Base-by-base conservation (phyloP, 148 eudicot species). In the Mesembryanthemum crystallinum region DNA sequence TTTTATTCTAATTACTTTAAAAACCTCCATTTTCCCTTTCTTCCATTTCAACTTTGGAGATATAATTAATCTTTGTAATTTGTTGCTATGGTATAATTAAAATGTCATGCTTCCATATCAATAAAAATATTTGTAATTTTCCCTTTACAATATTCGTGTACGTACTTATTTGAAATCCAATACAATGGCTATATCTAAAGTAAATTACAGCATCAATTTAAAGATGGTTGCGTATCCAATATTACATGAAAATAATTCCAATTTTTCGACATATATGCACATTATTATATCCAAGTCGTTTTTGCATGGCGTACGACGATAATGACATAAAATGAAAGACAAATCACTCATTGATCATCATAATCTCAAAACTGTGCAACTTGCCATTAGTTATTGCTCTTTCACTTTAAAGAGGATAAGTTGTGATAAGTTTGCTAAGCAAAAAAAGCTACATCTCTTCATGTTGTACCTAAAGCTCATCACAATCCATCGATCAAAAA, bases 341-440 rank as follows among this genome's bases (percentile, higher is more conserved):
- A 12, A 33, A 12, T 28, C 21, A 8, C 17, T 4, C 72, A 47
- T 28, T 45, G 14, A 45, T 45, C 23, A 68, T 42, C 49, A 69
- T 28, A 60, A 60, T 60, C 64, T 69, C 45, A 27, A 49, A 69
- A 25, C 24, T 25, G 55, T 5, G 35, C 73, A 70, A 70, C 25
- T 70, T 70, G 73, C 59, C 59, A 43, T 69, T 11, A 20, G 17
- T 49, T 70, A n/a, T n/a, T n/a, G 73, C 60, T 29, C 15, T 52
- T 60, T 49, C 25, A 55, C 73, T 70, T 70, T 70, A 70, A 52
- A 28, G 61, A 70, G 42, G 73, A 70, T 70, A 51, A 70, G 73
- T 49, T 51, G 59, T 21, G 73, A 70, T 70, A 70, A 70, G 73
- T 52, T 70, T 15, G 61, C 37, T 49, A 70, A 70, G 59, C 49